These are phyloP conservation scores for Amylostereum chailletii DNA, from an alignment of 1,284 basidiomycete genomes.

Conservation along the genomic window DNA sequence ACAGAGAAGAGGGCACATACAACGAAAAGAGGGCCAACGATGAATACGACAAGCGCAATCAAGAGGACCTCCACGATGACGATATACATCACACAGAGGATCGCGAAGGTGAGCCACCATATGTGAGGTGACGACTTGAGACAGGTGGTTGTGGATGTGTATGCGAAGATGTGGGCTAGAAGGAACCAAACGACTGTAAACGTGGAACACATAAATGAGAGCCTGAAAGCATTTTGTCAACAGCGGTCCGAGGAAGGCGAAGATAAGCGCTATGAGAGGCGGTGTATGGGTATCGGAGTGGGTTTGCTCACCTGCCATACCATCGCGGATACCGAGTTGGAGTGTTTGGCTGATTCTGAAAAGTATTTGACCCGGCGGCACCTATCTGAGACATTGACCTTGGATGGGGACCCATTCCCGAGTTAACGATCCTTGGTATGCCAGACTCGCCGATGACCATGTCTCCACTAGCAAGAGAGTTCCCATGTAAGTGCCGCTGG, in stretches of 20 bases:
- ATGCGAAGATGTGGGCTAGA: slow-evolving; percentile 67
- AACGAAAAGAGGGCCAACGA: slow-evolving; percentile 67
- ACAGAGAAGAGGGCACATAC: slow-evolving; percentile 33
- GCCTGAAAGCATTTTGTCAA: slow-evolving; percentile 22
- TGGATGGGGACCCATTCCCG: too few species aligned
- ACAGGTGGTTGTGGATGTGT: slow-evolving; percentile 64
- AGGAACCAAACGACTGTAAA: slow-evolving; percentile 73
- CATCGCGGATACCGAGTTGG: too few species aligned
- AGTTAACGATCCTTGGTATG: too few species aligned
- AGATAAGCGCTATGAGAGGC: background rate
- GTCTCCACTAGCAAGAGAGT: too few species aligned
- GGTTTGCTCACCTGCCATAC: too few species aligned
- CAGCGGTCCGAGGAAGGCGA: background rate
- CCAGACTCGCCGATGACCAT: too few species aligned
- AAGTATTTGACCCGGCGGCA: too few species aligned
- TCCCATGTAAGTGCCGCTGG: too few species aligned
- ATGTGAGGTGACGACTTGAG: slow-evolving; percentile 64
- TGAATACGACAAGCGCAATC: slow-evolving; percentile 64
- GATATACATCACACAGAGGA: slow-evolving; percentile 72
- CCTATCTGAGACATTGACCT: too few species aligned
- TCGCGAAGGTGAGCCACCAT: slow-evolving; percentile 76
- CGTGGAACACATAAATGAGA: slow-evolving; percentile 57
- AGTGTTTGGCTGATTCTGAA: too few species aligned
- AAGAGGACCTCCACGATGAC: slow-evolving; percentile 66
- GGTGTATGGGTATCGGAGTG: background rate